Percentiles rank a stretch among this genome's conserved stretches.
Evolutionary conservation across 768 basidiomycete species (phyloP).

Genomic region (Suillus alpinus): DNA sequence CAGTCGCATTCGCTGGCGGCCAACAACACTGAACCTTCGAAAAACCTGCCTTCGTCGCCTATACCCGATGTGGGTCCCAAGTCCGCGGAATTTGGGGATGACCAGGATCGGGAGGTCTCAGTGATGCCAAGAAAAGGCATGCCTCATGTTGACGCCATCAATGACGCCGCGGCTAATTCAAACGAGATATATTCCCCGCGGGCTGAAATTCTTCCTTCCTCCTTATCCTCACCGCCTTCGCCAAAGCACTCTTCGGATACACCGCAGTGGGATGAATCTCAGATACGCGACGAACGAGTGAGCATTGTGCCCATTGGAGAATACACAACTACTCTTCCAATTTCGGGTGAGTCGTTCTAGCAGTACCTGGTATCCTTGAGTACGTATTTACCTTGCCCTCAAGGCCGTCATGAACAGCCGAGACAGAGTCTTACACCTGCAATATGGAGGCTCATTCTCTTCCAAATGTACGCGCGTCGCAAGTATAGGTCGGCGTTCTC

Average conservation of each 20-base stretch:
- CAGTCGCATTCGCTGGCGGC: not conserved
- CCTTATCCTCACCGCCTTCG: not conserved
- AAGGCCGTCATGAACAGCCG: not conserved
- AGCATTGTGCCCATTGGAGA: not conserved
- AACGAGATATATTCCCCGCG: not conserved
- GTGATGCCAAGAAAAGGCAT: not conserved
- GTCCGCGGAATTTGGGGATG: not conserved
- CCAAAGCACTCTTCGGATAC: not conserved
- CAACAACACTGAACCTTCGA: constrained; percentile 12
- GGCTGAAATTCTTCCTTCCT: not conserved
- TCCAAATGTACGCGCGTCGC: constrained; percentile 43
- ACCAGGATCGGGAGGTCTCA: not conserved
- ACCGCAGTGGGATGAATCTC: not conserved
- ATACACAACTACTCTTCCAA: constrained; percentile 1
- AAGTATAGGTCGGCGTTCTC: constrained; percentile 12
- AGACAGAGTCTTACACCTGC: constrained; percentile 34
- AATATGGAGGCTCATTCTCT: constrained; percentile 52
- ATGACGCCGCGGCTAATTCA: not conserved
- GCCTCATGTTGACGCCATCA: not conserved
- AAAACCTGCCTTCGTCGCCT: constrained; percentile 16
- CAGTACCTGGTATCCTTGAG: not conserved
- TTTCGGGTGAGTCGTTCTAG: not conserved
- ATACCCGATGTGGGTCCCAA: constrained; percentile 16
- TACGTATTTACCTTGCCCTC: not conserved
- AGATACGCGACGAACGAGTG: not conserved